Base-by-base conservation (phyloP, 805 yeast species). In the Torulaspora franciscae region DNA sequence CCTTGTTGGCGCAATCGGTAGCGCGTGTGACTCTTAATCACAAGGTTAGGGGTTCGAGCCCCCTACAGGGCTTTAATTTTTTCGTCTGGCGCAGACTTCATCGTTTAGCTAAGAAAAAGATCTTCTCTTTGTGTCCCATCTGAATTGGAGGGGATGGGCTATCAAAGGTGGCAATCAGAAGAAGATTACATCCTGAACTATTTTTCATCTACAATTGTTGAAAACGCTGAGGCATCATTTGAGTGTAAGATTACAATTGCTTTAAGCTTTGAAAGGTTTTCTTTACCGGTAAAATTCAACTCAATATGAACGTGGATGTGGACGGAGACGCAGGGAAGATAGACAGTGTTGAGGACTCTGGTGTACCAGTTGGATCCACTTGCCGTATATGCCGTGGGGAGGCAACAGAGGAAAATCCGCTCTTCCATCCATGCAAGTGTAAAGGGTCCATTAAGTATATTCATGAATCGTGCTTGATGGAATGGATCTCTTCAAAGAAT, bases 381-480 rank as follows among this genome's bases (percentile, higher is more conserved):
- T 93, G 99, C 65, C 83, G 99, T 48, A 90, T 93, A 37, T 93
- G 99, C 62, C 83, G 96, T 42, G 91, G 95, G 30, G 98, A 88
- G 56, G 90, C 78, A n/a, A 79, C 93, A 0, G 68, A 67, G 0
- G 79, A 76, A 1, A 87, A 85, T 51, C 96, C 96, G 3, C 70
- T 93, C 37, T 83, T 77, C 51, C 90, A 85, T 64, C 99, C 99
- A 3, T 93, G 99, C 67, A 82, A 79, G 58, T 93, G 99, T 67
- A 74, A 88, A 42, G 99, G 99, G 1, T 84, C 95, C 10, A 95
- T 93, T 62, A 84, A 83, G 61, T 90, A 81, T 58, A 86, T 93
- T 43, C 99, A 93, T 64, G 95, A 91, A 64, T 95, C 84, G 45
- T 93, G 99, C 64, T 67, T 91, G 37, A 69, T 80, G 56, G 93